Evolutionary conservation across 139 green algal species (phyloP).

Genomic region (Chlorella sp.): DNA sequence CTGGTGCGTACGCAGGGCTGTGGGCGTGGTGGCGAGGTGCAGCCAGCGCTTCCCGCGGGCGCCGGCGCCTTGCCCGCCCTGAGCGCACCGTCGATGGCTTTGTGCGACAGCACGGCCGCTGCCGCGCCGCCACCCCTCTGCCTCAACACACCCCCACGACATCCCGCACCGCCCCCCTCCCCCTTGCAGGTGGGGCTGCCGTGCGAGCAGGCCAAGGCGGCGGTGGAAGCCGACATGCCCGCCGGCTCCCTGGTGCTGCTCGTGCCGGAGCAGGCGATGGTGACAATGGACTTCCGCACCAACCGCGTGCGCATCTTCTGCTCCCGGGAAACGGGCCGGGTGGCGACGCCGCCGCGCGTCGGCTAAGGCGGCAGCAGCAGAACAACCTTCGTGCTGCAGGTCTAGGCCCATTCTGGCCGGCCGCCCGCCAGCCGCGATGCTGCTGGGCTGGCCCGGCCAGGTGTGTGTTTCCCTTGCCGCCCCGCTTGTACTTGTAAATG

Average conservation of each 20-base stretch:
- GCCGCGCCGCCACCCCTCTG: too few relatives aligned
- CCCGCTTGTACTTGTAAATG: neutral
- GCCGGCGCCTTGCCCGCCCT: neutral
- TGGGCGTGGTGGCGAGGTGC: too few relatives aligned
- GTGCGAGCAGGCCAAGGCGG: neutral
- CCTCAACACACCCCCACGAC: neutral
- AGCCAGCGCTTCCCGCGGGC: neutral
- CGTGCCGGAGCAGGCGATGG: neutral
- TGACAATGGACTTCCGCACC: constrained; percentile 40
- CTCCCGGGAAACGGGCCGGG: neutral
- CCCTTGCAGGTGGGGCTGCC: constrained; percentile 3
- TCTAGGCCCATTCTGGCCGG: neutral
- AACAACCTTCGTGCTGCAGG: too few relatives aligned
- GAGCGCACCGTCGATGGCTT: too few relatives aligned
- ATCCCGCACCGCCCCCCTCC: neutral
- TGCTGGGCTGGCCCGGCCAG: too few relatives aligned
- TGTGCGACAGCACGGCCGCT: too few relatives aligned
- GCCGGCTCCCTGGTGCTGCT: neutral
- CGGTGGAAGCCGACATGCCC: constrained; percentile 17
- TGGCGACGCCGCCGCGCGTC: constrained; percentile 15
- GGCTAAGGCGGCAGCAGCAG: neutral
- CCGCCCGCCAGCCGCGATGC: neutral
- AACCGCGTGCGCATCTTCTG: constrained; percentile 21
- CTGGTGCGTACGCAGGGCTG: neutral
- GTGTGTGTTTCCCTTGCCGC: too few relatives aligned